These are phyloP conservation scores for Euryodendron excelsum DNA, from an alignment of 148 eudicot genomes.

Conservation along the genomic window DNA sequence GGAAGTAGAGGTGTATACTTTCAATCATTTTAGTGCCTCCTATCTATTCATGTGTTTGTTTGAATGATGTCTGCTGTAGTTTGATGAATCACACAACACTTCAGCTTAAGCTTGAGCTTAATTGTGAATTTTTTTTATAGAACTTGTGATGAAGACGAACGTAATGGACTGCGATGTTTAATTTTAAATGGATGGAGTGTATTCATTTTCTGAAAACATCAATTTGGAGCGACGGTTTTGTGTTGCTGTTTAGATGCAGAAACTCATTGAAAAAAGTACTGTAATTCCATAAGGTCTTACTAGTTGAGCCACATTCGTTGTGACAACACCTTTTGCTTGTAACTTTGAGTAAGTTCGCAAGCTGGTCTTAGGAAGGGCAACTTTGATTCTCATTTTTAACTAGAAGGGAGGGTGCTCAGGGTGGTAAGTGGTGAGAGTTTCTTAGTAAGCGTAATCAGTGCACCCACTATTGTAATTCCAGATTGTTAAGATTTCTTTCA, in stretches of 20 bases:
- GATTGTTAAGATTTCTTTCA: neutral
- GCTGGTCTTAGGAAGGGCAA: too few relatives aligned
- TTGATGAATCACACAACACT: neutral
- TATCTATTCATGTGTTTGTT: neutral
- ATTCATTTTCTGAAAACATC: neutral
- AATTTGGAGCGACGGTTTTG: neutral
- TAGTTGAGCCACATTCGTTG: too few relatives aligned
- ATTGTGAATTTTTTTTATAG: neutral
- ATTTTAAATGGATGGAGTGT: neutral
- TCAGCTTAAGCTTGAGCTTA: conserved; percentile 6
- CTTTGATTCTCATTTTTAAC: too few relatives aligned
- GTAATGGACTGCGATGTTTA: neutral
- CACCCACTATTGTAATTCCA: neutral
- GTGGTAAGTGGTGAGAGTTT: too few relatives aligned
- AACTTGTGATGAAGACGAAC: neutral
- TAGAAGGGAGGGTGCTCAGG: too few relatives aligned
- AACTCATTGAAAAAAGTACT: neutral
- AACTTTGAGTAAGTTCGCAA: too few relatives aligned
- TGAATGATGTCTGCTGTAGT: neutral
- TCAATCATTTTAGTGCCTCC: neutral
- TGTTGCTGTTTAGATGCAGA: neutral
- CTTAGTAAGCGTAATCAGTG: too few relatives aligned
- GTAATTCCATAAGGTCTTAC: too few relatives aligned
- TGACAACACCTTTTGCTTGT: too few relatives aligned
- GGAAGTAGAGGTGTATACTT: conserved; percentile 38